Conservation (phyloP, 2,329 filamentous ascomycete genomes). For the Hirsutella minnesotensis region DNA sequence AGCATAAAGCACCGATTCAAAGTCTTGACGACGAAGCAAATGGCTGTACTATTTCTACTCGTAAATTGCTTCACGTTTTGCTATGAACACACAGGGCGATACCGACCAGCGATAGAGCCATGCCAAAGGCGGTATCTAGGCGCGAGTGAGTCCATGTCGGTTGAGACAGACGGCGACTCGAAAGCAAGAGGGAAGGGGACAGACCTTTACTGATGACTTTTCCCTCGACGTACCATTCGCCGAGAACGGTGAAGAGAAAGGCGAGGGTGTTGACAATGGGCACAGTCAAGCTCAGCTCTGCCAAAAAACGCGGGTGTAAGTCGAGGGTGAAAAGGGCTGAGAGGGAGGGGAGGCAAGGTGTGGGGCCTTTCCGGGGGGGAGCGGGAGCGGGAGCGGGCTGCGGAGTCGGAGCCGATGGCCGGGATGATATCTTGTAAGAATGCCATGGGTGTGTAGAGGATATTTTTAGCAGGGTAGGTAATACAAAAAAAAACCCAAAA, state of each 20-base stretch:
- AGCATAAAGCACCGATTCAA: too few relatives aligned
- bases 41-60: too few relatives aligned
- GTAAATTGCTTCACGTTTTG: slow-evolving; percentile 32
- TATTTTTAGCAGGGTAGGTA: neutral
- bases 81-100: slow-evolving; percentile 76
- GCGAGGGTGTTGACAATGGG: slow-evolving; percentile 91
- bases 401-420: too few relatives aligned
- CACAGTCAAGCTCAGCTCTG: slow-evolving; percentile 84
- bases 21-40: too few relatives aligned
- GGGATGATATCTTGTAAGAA: too few relatives aligned
- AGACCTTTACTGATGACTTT: slow-evolving; percentile 78
- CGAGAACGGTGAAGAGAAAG: slow-evolving; percentile 90
- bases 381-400: too few relatives aligned
- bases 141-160: slow-evolving; percentile 1
- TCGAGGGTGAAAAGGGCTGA: too few relatives aligned
- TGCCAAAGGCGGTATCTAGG: slow-evolving; percentile 71
- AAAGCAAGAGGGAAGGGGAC: neutral
- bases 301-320: neutral
- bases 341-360: too few relatives aligned
- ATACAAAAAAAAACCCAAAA: slow-evolving; percentile 11
- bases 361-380: too few relatives aligned
- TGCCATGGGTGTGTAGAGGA: too few relatives aligned
- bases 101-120: slow-evolving; percentile 65
- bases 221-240: slow-evolving; percentile 88
- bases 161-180: neutral